Conservation (phyloP, 352 stramenopile species). For the Hyphochytrium catenoides region DNA sequence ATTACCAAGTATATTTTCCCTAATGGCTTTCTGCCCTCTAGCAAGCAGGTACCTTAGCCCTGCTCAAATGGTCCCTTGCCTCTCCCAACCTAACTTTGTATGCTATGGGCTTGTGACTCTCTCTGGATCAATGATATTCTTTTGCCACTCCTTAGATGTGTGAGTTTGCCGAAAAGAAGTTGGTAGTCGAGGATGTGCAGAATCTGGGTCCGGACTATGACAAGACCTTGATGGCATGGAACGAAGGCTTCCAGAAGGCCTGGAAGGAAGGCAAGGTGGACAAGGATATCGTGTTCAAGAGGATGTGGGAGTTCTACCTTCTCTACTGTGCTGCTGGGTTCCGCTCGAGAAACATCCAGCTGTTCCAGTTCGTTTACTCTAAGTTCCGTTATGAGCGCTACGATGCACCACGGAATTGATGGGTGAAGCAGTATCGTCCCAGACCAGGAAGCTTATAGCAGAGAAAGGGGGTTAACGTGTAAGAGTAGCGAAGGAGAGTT, state of each 20-base stretch:
- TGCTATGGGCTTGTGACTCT: no score
- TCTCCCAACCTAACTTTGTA: no score
- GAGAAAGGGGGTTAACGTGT: no score
- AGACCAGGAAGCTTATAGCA: no score
- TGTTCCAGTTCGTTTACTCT: constrained; percentile 53
- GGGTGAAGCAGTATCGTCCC: no score
- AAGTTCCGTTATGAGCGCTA: constrained; percentile 52
- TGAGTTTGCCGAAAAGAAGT: constrained; percentile 40
- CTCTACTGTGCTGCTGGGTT: constrained; percentile 68
- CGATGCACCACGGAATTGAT: no score
- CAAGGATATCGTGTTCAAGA: constrained; percentile 48
- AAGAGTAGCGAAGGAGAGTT: no score
- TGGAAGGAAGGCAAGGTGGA: constrained; percentile 39
- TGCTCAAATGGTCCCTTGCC: constrained; percentile 3
- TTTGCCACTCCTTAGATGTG: no score
- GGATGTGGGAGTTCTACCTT: constrained; percentile 71
- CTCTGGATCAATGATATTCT: no score
- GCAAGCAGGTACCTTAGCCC: constrained; percentile 16
- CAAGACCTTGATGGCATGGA: constrained; percentile 67
- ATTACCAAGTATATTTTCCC: constrained; percentile 76
- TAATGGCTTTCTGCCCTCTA: constrained; percentile 52
- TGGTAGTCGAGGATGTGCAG: constrained; percentile 50
- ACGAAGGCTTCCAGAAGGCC: constrained; percentile 54
- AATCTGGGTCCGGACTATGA: constrained; percentile 65
- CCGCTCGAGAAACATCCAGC: constrained; percentile 51